phyloP scores from a whole-genome alignment of 1,284 basidiomycete genomes.

The Ganoderma meredithae region DNA sequence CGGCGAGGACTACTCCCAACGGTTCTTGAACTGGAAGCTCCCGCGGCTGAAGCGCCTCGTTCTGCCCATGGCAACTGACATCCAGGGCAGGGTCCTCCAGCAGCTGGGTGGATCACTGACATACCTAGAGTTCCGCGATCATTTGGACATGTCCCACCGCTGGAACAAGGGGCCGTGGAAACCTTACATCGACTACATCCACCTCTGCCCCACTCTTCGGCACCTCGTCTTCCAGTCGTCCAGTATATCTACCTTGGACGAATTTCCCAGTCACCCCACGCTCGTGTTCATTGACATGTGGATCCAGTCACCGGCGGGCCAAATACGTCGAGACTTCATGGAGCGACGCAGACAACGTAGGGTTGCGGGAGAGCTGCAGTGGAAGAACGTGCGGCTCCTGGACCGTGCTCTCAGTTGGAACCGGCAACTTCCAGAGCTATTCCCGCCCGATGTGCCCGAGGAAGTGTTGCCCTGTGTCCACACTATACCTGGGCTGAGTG shows the following conservation, averaged over 20 bases:
- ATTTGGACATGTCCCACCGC: constrained; percentile 18
- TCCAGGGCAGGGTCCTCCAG: constrained; percentile 18
- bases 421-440: constrained; percentile 13
- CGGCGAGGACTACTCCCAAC: constrained; percentile 6
- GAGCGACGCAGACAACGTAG: constrained; percentile 8
- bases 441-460: constrained; percentile 18
- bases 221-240: constrained; percentile 23
- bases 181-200: constrained; percentile 17
- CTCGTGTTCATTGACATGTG: constrained; percentile 25
- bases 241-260: constrained; percentile 10
- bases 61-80: constrained; percentile 20
- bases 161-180: background rate
- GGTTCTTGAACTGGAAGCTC: constrained; percentile 21
- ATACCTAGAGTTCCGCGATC: constrained; percentile 28
- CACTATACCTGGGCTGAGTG: constrained; percentile 14
- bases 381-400: constrained; percentile 28
- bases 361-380: constrained; percentile 12
- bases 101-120: constrained; percentile 13
- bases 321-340: constrained; percentile 3
- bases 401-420: constrained; percentile 22
- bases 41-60: constrained; percentile 21
- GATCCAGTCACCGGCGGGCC: constrained; percentile 16
- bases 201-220: constrained; percentile 20
- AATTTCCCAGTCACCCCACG: constrained; percentile 20
- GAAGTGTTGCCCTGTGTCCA: constrained; percentile 17